Evolutionary conservation across 257 asterid species (phyloP), one percentile per base, ranked within the genome.

Genomic region (Fraxinus anomala): DNA sequence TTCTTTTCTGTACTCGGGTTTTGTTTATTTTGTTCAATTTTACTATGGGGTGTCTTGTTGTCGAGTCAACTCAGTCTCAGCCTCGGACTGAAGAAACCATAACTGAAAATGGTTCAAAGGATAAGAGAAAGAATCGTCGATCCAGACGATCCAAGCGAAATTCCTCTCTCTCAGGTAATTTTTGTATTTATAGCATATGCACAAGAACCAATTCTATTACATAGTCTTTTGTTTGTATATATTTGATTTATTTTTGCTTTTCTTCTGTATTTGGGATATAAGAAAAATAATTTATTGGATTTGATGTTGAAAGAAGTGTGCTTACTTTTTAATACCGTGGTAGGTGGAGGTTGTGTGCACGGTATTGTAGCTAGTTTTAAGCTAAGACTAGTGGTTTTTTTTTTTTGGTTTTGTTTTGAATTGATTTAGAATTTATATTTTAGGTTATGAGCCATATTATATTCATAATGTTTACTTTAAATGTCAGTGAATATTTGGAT

Each of bases 51-150:
- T 80, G 42, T 21, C 70, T 73, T 51, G 73, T 79, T 73, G 71
- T 59, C 39, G 86, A 80, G 76, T 70, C 82, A 42, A 68, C 39
- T 68, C 76, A 47, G 54, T 44, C 70, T 30, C 80, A 42, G 21
- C 68, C 75, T 28, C 83, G 80, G 59, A 59, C 56, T 21, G 82
- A 16, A 40, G 76, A 42, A 51, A 33, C 70, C 73, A 42, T 67
- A 70, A 66, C 51, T 26, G 74, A 68, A 39, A 74, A 56, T 63
- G 61, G 44, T 37, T 3, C 40, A 2, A 77, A 75, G 37, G 87
- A 85, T 61, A 86, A 84, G 80, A 86, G 82, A 87, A 86, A 86
- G 70, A 86, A 75, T 42, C 90, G 90, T 77, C 90, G 90, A 84
- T 86, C 90, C 74, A 84, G 90, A 80, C 85, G 83, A 74, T 73